These are phyloP conservation scores for Fusarium sp. DNA, from an alignment of 2,329 filamentous ascomycete genomes.

Conservation along the genomic window DNA sequence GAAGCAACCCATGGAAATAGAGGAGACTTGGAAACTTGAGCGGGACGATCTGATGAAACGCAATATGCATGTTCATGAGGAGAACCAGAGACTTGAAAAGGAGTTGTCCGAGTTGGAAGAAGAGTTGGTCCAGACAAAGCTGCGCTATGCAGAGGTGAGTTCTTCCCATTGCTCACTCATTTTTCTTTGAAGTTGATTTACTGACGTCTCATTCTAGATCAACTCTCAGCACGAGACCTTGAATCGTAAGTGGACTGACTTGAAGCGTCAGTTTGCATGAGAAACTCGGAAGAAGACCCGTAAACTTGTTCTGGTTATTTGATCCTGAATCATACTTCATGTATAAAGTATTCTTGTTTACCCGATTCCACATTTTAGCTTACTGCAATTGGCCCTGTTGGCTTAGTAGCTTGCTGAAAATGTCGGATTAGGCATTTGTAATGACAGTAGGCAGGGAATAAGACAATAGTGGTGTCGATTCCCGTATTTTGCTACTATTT, in stretches of 20 bases:
- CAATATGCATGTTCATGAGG: conserved; percentile 92
- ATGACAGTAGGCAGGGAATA: conserved; percentile 33
- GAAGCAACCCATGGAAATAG: conserved; percentile 88
- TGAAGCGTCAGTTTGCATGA: conserved; percentile 68
- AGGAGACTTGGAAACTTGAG: conserved; percentile 81
- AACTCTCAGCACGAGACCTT: conserved; percentile 77
- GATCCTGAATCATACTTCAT: conserved; percentile 32
- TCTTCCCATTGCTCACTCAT: background rate
- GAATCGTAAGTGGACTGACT: conserved; percentile 80
- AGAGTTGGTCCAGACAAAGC: conserved; percentile 90
- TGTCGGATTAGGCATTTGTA: conserved; percentile 29
- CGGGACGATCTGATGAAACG: conserved; percentile 92
- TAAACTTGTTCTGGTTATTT: conserved; percentile 22
- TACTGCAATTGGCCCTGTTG: conserved; percentile 8
- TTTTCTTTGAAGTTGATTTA: background rate
- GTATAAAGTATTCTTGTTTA: conserved; percentile 42
- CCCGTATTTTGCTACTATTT: conserved; percentile 30
- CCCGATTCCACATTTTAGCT: conserved; percentile 5
- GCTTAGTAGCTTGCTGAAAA: conserved; percentile 20
- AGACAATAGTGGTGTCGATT: conserved; percentile 27
- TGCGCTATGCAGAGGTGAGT: conserved; percentile 93
- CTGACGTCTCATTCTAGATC: conserved; percentile 60
- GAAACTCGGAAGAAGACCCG: background rate
- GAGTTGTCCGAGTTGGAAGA: conserved; percentile 92
- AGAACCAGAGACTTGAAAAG: conserved; percentile 89